Evolutionary conservation across 495 filamentous ascomycete genomes (phyloP).

Genomic region (Antarctomyces pellizariae): DNA sequence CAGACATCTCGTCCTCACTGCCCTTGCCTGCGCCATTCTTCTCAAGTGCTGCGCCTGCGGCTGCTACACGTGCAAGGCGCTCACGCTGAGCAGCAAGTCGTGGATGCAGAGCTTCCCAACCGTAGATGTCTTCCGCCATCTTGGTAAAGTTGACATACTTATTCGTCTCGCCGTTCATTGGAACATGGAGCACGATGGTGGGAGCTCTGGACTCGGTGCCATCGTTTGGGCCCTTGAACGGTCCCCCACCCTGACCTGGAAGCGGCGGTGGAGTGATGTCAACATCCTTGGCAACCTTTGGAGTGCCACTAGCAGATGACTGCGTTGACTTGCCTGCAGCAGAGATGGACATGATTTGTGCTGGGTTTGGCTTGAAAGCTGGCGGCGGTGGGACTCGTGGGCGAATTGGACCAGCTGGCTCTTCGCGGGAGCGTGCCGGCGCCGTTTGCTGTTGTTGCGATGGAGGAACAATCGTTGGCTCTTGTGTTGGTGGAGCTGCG

Average conservation of each 20-base stretch:
- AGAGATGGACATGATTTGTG: too few relatives aligned
- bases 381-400: too few relatives aligned
- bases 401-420: too few relatives aligned
- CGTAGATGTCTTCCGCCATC: conserved; percentile 78
- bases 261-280: conserved; percentile 22
- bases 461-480: too few relatives aligned
- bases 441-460: too few relatives aligned
- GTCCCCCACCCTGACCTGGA: conserved; percentile 37
- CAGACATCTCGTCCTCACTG: conserved; percentile 50
- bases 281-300: conserved; percentile 9
- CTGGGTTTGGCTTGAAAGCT: too few relatives aligned
- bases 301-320: too few relatives aligned
- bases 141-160: conserved; percentile 90
- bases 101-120: conserved; percentile 82
- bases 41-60: conserved; percentile 61
- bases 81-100: conserved; percentile 64
- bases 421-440: too few relatives aligned
- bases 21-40: conserved; percentile 48
- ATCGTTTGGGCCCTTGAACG: conserved; percentile 12
- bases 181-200: conserved; percentile 66
- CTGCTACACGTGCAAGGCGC: conserved; percentile 58
- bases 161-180: conserved; percentile 55
- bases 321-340: too few relatives aligned
- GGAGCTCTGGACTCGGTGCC: conserved; percentile 27
- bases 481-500: too few relatives aligned